A percentile compares a stretch with the other conserved stretches of the same genome.
These are phyloP conservation scores for Crassisporium funariophilum DNA, from an alignment of 768 basidiomycete genomes.

Conservation along the genomic window DNA sequence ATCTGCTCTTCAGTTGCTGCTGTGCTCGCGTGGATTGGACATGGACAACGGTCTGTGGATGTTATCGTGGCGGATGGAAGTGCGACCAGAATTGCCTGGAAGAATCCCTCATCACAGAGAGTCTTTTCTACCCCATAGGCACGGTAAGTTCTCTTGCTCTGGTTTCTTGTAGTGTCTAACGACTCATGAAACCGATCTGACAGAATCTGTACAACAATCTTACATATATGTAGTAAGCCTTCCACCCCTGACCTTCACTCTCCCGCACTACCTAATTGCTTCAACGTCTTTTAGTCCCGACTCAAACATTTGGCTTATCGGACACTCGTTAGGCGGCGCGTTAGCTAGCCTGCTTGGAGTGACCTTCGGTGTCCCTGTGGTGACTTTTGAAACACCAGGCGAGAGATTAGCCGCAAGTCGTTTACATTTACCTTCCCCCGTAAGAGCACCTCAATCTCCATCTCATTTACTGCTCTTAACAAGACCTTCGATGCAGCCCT, in stretches of 20 bases:
- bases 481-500: constrained; percentile 49
- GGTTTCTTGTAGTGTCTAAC: background rate
- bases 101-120: constrained; percentile 71
- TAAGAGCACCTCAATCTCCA: constrained; percentile 26
- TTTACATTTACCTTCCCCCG: constrained; percentile 86
- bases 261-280: background rate
- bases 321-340: constrained; percentile 72
- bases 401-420: constrained; percentile 79
- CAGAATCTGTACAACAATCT: constrained; percentile 95
- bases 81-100: constrained; percentile 84
- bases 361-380: constrained; percentile 87
- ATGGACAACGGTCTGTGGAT: constrained; percentile 93
- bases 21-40: constrained; percentile 92
- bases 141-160: constrained; percentile 54
- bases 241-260: background rate
- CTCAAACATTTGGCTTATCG: constrained; percentile 86
- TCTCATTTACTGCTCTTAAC: background rate
- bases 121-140: constrained; percentile 88
- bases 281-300: constrained; percentile 50
- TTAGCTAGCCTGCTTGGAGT: constrained; percentile 81
- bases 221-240: constrained; percentile 75
- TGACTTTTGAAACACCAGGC: constrained; percentile 89
- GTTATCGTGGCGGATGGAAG: constrained; percentile 76
- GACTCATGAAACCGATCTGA: constrained; percentile 7
- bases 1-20: constrained; percentile 91